Conservation (phyloP, 2,329 filamentous ascomycete genomes). For the Laburnicola sp. region DNA sequence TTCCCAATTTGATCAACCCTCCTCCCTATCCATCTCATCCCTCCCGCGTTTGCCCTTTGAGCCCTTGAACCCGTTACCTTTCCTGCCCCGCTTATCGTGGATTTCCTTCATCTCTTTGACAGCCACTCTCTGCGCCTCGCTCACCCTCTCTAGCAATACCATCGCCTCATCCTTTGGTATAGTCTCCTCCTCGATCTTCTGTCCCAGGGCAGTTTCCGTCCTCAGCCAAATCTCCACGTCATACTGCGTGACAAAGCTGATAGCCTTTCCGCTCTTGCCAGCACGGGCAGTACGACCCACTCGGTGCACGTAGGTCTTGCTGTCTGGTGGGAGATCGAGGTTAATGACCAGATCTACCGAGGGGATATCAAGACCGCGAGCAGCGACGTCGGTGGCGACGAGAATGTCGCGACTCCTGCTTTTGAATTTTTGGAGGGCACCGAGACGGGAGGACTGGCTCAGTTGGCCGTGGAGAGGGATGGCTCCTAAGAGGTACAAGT, state of each 20-base stretch:
- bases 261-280: constrained; percentile 78
- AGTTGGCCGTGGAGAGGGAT: constrained; percentile 93
- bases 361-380: constrained; percentile 88
- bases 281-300: constrained; percentile 87
- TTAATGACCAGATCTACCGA: constrained; percentile 88
- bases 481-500: constrained; percentile 78
- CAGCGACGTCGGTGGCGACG: constrained; percentile 91
- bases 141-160: constrained; percentile 74
- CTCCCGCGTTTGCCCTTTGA: constrained; percentile 55
- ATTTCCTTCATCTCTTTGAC: constrained; percentile 79
- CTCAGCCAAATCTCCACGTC: constrained; percentile 78
- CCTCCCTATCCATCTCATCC: constrained; percentile 75
- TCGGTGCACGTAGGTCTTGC: constrained; percentile 88
- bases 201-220: constrained; percentile 81
- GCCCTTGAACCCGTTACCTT: constrained; percentile 54
- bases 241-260: constrained; percentile 84
- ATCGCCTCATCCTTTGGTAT: constrained; percentile 81
- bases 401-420: constrained; percentile 79
- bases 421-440: constrained; percentile 88
- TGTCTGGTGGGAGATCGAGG: constrained; percentile 79
- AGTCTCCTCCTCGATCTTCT: constrained; percentile 71
- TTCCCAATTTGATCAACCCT: constrained; percentile 65
- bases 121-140: constrained; percentile 80
- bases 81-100: constrained; percentile 66
- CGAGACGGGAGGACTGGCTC: constrained; percentile 81